These are phyloP conservation scores for Aspergillus sparsus DNA, from an alignment of 495 filamentous ascomycete genomes.

Conservation along the genomic window DNA sequence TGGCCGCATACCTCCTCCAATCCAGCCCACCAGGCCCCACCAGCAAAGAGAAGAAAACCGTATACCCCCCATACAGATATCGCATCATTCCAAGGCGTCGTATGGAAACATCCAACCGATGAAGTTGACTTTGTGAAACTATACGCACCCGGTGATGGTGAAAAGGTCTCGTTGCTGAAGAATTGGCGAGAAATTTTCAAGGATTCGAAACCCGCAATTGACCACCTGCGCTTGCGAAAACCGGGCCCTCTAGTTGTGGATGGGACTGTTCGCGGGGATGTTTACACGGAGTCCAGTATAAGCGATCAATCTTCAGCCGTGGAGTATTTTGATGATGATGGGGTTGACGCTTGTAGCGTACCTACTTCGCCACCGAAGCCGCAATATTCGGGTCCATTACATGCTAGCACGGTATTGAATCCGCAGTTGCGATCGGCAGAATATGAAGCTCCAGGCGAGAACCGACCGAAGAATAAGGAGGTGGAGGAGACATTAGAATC, in stretches of 20 bases:
- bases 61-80: slow-evolving; percentile 22
- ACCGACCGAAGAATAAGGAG: too few species aligned
- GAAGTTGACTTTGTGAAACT: slow-evolving; percentile 34
- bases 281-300: not conserved
- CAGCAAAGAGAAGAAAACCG: slow-evolving; percentile 15
- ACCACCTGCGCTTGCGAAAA: slow-evolving; percentile 28
- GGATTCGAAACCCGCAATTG: slow-evolving; percentile 36
- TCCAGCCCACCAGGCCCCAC: not conserved
- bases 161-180: slow-evolving; percentile 49
- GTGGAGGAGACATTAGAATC: too few species aligned
- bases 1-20: slow-evolving; percentile 5
- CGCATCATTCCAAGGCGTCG: slow-evolving; percentile 40
- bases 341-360: not conserved
- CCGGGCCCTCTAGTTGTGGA: not conserved
- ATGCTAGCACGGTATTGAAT: slow-evolving; percentile 12
- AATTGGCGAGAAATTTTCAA: slow-evolving; percentile 57
- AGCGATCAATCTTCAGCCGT: slow-evolving; percentile 8
- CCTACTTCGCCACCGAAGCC: not conserved
- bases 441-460: too few species aligned
- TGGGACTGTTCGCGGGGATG: not conserved
- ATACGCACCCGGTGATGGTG: slow-evolving; percentile 41
- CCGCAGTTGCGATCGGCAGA: not conserved
- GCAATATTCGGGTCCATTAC: slow-evolving; percentile 4
- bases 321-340: slow-evolving; percentile 6
- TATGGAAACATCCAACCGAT: slow-evolving; percentile 40